Conservation (phyloP, 139 green algal species). For the Monoraphidium neglectum region DNA sequence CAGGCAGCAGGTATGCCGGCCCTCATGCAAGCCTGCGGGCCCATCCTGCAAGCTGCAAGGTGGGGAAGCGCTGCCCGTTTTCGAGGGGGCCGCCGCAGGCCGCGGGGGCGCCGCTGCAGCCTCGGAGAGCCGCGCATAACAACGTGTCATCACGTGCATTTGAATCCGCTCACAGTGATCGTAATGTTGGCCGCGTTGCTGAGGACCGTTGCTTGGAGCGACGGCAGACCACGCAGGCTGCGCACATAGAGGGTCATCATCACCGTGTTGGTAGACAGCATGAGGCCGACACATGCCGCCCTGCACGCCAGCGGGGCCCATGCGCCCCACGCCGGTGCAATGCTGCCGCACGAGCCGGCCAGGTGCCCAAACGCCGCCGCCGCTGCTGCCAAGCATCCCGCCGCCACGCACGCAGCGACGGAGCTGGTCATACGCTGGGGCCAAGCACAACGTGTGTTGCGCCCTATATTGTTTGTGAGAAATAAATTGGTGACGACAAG, state of each 20-base stretch:
- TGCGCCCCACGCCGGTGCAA: background rate
- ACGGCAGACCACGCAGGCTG: constrained; percentile 34
- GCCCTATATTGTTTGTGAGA: too few relatives aligned
- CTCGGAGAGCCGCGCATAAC: background rate
- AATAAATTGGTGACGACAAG: too few relatives aligned
- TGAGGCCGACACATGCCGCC: background rate
- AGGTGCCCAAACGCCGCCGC: constrained; percentile 17
- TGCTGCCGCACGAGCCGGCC: background rate
- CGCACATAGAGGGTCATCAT: constrained; percentile 33
- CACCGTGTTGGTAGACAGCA: constrained; percentile 12
- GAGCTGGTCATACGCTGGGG: too few relatives aligned
- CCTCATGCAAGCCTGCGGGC: background rate
- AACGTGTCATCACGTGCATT: background rate
- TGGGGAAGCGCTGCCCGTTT: background rate
- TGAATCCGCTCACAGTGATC: constrained; percentile 19
- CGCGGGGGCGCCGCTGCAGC: background rate
- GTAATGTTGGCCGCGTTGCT: constrained; percentile 42
- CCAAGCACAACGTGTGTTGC: too few relatives aligned
- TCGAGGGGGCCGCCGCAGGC: background rate
- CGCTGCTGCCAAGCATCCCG: constrained; percentile 20
- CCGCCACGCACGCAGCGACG: background rate
- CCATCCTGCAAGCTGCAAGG: background rate
- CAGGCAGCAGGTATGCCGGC: background rate
- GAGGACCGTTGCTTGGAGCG: constrained; percentile 38
- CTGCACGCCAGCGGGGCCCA: background rate